Conservation (phyloP, 2,329 filamentous ascomycete species). For the Pyrenophora graminea region DNA sequence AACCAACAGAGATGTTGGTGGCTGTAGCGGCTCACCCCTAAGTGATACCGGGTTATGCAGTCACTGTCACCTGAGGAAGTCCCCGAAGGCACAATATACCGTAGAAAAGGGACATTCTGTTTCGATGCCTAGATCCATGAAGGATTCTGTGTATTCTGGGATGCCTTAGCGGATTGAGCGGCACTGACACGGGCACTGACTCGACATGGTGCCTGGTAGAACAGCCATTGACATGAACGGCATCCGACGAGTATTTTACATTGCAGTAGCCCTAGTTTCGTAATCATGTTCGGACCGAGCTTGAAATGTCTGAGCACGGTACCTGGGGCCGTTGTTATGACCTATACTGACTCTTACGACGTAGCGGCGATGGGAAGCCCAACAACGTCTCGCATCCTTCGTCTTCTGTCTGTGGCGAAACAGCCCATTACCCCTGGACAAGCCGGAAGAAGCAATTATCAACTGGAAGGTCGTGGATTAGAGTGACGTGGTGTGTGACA, state of each 20-base stretch:
- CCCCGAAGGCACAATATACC: not conserved
- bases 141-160: not conserved
- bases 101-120: not conserved
- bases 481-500: not conserved
- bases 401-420: not conserved
- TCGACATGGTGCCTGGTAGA: not conserved
- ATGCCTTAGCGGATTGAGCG: not conserved
- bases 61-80: not conserved
- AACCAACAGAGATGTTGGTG: not conserved
- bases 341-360: not conserved
- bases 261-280: not conserved
- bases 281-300: not conserved
- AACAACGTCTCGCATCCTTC: constrained; percentile 1
- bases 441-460: not conserved
- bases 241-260: not conserved
- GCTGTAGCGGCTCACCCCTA: not conserved
- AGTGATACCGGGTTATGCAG: not conserved
- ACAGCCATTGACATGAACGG: not conserved
- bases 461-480: not conserved
- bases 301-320: not conserved
- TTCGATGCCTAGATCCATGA: not conserved
- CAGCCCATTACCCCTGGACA: not conserved
- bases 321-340: not conserved
- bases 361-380: not conserved
- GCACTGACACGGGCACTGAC: not conserved